phyloP scores from a whole-genome alignment of 345 rosid genomes.

The Moricandia moricandioides region DNA sequence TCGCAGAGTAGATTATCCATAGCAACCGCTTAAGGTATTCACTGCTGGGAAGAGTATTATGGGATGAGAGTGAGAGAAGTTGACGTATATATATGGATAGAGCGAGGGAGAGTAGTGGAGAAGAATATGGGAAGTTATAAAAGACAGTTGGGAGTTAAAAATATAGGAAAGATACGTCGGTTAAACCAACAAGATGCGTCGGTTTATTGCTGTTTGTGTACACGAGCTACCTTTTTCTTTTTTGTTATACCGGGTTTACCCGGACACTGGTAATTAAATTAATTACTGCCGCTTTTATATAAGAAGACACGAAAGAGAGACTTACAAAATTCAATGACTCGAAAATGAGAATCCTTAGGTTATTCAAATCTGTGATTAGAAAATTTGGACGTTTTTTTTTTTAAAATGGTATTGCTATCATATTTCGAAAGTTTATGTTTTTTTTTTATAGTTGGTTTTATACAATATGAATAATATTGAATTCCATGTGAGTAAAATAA shows the following conservation, averaged over 20 bases:
- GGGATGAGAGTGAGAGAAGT: background rate
- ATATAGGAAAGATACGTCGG: slow-evolving; percentile 2
- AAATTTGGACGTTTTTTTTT: background rate
- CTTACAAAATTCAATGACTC: background rate
- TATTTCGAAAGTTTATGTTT: background rate
- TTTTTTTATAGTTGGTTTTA: too few relatives aligned
- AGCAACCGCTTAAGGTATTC: background rate
- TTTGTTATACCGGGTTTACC: background rate
- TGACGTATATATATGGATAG: slow-evolving; percentile 17
- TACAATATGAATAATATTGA: background rate
- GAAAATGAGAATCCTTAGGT: background rate
- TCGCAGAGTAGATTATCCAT: slow-evolving; percentile 38
- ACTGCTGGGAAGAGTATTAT: slow-evolving; percentile 4
- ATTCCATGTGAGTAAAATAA: background rate
- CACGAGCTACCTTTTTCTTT: background rate
- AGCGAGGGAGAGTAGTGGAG: slow-evolving; percentile 34
- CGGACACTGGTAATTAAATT: background rate
- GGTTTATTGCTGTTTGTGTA: slow-evolving; percentile 7
- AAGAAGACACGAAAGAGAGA: background rate
- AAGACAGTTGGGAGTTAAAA: slow-evolving; percentile 16
- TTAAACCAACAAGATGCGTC: slow-evolving; percentile 11
- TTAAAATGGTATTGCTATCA: background rate
- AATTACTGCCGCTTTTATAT: background rate
- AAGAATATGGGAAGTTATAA: slow-evolving; percentile 29
- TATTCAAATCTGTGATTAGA: background rate